These are phyloP conservation scores for Capronia epimyces DNA, from an alignment of 2,329 filamentous ascomycete genomes.

Conservation along the genomic window DNA sequence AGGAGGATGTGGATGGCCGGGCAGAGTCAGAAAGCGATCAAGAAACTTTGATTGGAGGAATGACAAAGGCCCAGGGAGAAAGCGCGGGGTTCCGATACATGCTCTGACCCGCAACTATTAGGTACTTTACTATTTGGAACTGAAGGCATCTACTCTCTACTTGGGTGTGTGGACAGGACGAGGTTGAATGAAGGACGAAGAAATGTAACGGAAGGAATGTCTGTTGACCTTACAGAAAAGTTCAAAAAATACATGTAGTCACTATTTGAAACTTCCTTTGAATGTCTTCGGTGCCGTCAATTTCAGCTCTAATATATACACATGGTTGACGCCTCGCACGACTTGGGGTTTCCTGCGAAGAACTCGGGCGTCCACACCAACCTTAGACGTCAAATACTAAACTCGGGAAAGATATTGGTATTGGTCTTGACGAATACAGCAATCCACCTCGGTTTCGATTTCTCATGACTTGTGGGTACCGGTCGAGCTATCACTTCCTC, in stretches of 20 bases:
- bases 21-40: constrained; percentile 40
- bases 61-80: constrained; percentile 10
- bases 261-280: too few relatives aligned
- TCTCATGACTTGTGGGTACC: constrained; percentile 1
- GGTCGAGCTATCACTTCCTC: constrained; percentile 12
- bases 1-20: constrained; percentile 39
- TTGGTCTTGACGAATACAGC: too few relatives aligned
- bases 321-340: neutral
- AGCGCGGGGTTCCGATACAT: constrained; percentile 21
- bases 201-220: too few relatives aligned
- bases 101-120: constrained; percentile 14
- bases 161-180: too few relatives aligned
- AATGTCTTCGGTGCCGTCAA: neutral
- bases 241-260: too few relatives aligned
- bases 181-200: too few relatives aligned
- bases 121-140: neutral
- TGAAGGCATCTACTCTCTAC: neutral
- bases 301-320: neutral
- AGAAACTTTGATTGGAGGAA: constrained; percentile 41
- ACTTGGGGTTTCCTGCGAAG: neutral
- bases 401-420: neutral
- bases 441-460: neutral
- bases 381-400: too few relatives aligned
- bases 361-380: neutral
- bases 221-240: too few relatives aligned